Percentiles rank a stretch among this genome's conserved stretches.
Conservation (phyloP, 805 yeast species). For the Wickerhamia fluorescens region DNA sequence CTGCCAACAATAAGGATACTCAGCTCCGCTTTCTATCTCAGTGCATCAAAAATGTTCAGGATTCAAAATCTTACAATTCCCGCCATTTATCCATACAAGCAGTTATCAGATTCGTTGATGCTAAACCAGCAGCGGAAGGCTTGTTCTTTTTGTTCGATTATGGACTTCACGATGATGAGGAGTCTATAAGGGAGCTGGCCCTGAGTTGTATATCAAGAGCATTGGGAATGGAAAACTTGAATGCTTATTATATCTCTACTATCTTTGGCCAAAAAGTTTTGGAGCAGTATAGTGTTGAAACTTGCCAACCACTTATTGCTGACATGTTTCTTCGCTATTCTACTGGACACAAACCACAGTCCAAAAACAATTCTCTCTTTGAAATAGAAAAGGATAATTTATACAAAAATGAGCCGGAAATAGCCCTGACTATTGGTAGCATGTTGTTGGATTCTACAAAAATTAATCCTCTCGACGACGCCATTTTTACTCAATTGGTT, state of each 20-base stretch:
- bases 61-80: constrained; percentile 32
- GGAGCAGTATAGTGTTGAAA: background rate
- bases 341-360: background rate
- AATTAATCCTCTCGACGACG: too few relatives aligned
- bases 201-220: constrained; percentile 30
- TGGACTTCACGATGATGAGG: constrained; percentile 61
- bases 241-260: constrained; percentile 2
- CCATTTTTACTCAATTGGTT: too few relatives aligned
- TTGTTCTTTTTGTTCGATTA: too few relatives aligned
- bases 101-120: constrained; percentile 15
- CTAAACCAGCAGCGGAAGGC: too few relatives aligned
- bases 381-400: constrained; percentile 63
- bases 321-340: constrained; percentile 8
- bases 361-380: constrained; percentile 35
- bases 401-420: constrained; percentile 44
- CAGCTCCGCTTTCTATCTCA: too few relatives aligned
- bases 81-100: constrained; percentile 43
- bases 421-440: too few relatives aligned
- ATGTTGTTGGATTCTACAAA: too few relatives aligned
- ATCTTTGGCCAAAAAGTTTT: constrained; percentile 1
- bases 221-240: constrained; percentile 1
- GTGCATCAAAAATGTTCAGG: too few relatives aligned
- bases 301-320: background rate
- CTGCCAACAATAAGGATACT: too few relatives aligned
- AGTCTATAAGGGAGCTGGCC: constrained; percentile 44